A percentile compares a stretch with the other conserved stretches of the same genome.
Conservation (phyloP, 2,329 filamentous ascomycete genomes). For the Triangularia verruculosa region DNA sequence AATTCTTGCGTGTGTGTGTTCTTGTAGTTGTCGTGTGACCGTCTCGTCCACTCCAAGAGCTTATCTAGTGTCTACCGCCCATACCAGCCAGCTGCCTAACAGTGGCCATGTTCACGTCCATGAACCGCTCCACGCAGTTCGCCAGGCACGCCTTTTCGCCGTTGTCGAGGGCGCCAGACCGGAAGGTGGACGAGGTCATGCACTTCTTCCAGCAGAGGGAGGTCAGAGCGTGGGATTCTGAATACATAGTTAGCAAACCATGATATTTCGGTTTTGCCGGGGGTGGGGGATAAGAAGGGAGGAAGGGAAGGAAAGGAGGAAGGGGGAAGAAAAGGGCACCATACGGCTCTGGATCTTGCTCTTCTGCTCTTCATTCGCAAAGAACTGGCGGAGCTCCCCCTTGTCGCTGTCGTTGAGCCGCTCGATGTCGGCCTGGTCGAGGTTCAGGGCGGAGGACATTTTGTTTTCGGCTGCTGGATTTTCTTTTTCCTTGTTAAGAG, state of each 20-base stretch:
- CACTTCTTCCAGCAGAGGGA: constrained; percentile 96
- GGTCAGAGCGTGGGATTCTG: constrained; percentile 55
- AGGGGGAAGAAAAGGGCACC: constrained; percentile 29
- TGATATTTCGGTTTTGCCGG: background rate
- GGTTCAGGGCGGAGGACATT: constrained; percentile 22
- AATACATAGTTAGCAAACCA: background rate
- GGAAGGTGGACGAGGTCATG: constrained; percentile 67
- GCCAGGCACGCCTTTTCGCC: constrained; percentile 78
- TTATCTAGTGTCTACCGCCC: constrained; percentile 34
- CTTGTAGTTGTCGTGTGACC: background rate
- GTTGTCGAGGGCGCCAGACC: constrained; percentile 68
- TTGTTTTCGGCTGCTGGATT: background rate
- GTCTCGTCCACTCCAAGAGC: too few species aligned
- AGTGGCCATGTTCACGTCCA: constrained; percentile 85
- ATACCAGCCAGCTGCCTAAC: constrained; percentile 74
- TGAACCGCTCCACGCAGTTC: constrained; percentile 91
- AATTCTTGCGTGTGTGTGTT: too few species aligned
- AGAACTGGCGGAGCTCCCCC: constrained; percentile 81
- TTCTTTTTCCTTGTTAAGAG: too few species aligned
- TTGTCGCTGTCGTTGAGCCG: constrained; percentile 80
- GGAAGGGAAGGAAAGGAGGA: background rate
- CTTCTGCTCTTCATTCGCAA: constrained; percentile 82
- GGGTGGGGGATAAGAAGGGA: background rate
- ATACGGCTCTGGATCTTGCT: constrained; percentile 62
- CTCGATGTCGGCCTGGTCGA: constrained; percentile 62